Conservation (phyloP, 176 grass and related monocot genomes). For the Microstegium vimineum region DNA sequence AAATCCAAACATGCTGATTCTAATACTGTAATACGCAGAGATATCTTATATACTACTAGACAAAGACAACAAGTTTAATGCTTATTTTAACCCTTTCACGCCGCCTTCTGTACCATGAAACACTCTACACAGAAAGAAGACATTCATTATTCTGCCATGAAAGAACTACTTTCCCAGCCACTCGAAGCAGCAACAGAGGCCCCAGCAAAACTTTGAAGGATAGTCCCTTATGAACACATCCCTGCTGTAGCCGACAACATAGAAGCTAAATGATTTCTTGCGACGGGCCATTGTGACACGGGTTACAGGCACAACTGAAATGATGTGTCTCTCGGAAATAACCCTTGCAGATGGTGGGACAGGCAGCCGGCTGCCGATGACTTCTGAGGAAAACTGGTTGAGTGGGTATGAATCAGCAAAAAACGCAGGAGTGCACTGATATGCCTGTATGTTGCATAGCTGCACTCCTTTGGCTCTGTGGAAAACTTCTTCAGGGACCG, state of each 20-base stretch:
- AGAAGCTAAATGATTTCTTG: conserved; percentile 70
- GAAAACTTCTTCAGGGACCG: conserved; percentile 89
- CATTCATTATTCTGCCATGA: neutral
- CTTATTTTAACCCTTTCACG: neutral
- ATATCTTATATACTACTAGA: neutral
- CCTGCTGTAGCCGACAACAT: conserved; percentile 62
- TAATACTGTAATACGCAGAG: neutral
- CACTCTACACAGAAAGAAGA: neutral
- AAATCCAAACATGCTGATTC: neutral
- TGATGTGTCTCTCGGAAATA: conserved; percentile 74
- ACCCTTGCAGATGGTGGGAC: conserved; percentile 66
- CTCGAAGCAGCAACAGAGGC: conserved; percentile 88
- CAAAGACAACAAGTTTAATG: neutral
- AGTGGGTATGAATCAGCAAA: conserved; percentile 87
- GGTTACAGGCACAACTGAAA: conserved; percentile 79
- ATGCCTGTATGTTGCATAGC: conserved; percentile 85
- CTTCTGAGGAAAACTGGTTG: conserved; percentile 85
- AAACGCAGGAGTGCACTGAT: conserved; percentile 91
- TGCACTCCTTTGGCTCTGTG: conserved; percentile 74
- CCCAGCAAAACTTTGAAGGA: conserved; percentile 75
- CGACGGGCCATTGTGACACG: conserved; percentile 63
- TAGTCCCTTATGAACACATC: conserved; percentile 84
- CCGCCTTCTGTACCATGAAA: neutral
- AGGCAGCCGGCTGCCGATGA: conserved; percentile 50
- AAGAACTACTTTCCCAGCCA: conserved; percentile 49